Percentiles rank a stretch among this genome's conserved stretches.
phyloP scores from a whole-genome alignment of 768 basidiomycete genomes.

The Lanmaoa rubissima region DNA sequence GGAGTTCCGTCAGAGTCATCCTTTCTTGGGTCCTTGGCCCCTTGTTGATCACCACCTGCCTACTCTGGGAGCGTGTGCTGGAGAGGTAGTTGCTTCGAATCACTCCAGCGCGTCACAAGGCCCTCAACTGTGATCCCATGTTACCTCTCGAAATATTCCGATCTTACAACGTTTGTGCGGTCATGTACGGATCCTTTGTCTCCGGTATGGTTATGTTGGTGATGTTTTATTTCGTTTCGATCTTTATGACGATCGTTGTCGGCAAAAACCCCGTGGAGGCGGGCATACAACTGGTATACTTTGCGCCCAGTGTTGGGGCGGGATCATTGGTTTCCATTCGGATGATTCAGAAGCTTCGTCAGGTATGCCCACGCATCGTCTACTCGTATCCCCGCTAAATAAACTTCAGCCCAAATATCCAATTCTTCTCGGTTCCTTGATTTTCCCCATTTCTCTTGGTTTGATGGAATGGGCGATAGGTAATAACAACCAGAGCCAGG shows the following conservation, averaged over 20 bases:
- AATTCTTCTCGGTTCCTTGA: neutral
- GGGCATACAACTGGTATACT: neutral
- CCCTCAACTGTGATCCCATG: neutral
- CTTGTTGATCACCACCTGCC: neutral
- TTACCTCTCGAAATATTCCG: neutral
- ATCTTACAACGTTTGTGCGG: neutral
- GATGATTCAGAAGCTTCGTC: neutral
- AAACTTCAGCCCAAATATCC: neutral
- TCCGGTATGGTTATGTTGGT: neutral
- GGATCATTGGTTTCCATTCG: neutral
- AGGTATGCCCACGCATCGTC: neutral
- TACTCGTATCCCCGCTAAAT: neutral
- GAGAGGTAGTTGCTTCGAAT: neutral
- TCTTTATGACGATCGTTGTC: neutral
- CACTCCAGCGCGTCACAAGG: neutral
- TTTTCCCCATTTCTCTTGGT: neutral
- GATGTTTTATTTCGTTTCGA: neutral
- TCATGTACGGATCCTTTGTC: neutral
- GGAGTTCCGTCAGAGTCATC: neutral
- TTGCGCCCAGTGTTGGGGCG: neutral
- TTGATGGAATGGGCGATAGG: neutral
- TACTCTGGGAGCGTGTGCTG: neutral
- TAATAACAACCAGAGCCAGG: neutral
- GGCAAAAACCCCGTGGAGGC: neutral
- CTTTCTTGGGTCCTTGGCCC: neutral